phyloP scores from a whole-genome alignment of 306 rosid genomes.

The Prunus fruticosa region DNA sequence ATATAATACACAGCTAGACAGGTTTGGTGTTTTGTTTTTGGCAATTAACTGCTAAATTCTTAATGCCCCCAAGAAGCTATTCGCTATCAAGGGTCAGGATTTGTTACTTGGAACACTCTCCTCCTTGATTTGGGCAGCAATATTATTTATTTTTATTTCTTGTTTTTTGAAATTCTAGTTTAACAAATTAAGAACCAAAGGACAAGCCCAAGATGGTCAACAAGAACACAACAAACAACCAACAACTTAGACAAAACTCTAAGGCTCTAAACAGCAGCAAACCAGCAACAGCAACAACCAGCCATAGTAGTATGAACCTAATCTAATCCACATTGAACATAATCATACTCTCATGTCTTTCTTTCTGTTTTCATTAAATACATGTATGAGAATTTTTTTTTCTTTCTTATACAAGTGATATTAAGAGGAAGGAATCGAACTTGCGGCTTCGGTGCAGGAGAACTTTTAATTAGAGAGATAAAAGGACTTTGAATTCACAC shows the following conservation, averaged over 20 bases:
- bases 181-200: not conserved
- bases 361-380: not conserved
- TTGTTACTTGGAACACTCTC: not conserved
- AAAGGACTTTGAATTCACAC: too few species aligned
- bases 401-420: too few species aligned
- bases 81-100: constrained; percentile 13
- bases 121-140: not conserved
- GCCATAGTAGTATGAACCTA: not conserved
- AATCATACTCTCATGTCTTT: not conserved
- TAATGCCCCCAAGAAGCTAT: constrained; percentile 14
- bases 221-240: not conserved
- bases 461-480: too few species aligned
- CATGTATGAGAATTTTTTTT: not conserved
- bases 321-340: not conserved
- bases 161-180: too few species aligned
- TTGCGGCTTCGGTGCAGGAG: rapidly evolving
- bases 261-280: too few species aligned
- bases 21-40: constrained; percentile 15
- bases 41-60: constrained; percentile 7
- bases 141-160: not conserved
- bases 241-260: not conserved
- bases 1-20: not conserved
- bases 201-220: not conserved
- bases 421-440: too few species aligned
- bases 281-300: not conserved